Percentiles rank a stretch among this genome's conserved stretches.
phyloP scores from a whole-genome alignment of 805 yeast genomes.

The Suhomyces faveliae region DNA sequence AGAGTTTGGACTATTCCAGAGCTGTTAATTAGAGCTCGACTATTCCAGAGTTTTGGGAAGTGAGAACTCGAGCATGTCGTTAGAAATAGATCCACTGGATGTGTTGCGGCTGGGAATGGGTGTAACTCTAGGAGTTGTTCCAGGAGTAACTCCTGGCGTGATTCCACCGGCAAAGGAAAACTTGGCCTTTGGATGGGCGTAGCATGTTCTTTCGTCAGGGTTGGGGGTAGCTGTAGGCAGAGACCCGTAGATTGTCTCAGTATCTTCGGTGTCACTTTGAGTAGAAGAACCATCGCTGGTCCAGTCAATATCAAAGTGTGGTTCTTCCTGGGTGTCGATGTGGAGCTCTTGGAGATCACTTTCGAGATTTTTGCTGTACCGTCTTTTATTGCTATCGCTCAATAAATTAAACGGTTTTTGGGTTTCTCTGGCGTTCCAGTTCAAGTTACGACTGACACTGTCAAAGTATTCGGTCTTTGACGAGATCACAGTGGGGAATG shows the following conservation, averaged over 20 bases:
- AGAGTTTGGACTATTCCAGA: too few relatives aligned
- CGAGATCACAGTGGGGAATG: constrained; percentile 88
- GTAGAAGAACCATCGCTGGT: constrained; percentile 21
- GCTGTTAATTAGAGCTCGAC: too few relatives aligned
- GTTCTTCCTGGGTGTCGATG: constrained; percentile 17
- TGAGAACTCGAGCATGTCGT: not conserved
- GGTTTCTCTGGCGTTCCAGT: constrained; percentile 90
- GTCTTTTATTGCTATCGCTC: constrained; percentile 52
- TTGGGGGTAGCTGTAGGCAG: constrained; percentile 14
- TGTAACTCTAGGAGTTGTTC: not conserved
- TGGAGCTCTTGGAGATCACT: constrained; percentile 13
- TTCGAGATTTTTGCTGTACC: constrained; percentile 13
- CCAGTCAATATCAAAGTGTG: constrained; percentile 37
- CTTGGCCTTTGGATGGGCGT: constrained; percentile 45
- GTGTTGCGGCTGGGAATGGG: not conserved
- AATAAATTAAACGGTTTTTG: constrained; percentile 75
- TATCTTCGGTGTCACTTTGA: constrained; percentile 15
- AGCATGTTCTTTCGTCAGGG: constrained; percentile 43
- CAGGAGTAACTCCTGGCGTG: not conserved
- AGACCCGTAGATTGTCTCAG: constrained; percentile 14
- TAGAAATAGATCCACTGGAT: not conserved
- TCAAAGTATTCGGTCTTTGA: constrained; percentile 77
- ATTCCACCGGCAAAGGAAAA: constrained; percentile 26
- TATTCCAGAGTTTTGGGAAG: not conserved
- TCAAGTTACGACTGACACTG: constrained; percentile 77